Base-by-base conservation (phyloP, 306 rosid species). In the Acacia melanoxylon region DNA sequence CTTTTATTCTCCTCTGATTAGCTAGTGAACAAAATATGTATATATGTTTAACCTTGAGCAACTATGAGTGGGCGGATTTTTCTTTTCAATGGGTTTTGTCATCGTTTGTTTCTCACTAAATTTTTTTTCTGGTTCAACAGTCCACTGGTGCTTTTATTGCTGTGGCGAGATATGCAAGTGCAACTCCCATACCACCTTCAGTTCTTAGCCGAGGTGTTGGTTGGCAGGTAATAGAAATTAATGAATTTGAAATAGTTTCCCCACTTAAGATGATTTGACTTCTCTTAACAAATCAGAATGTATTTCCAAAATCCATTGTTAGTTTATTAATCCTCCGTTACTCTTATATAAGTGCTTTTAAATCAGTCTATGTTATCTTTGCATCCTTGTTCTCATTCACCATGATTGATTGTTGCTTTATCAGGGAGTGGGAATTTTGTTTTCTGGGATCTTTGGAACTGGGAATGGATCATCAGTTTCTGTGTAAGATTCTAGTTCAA, bases 121-220 rank as follows among this genome's bases (percentile, higher is more conserved):
- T 35, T 17, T 45, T 12, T 71, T 66, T 83, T 13, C 35, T 10
- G 4, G 74, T 42, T 80, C 78, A 65, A 86, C 92, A 95, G 98
- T 95, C 98, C 76, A 91, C 97, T 0, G 98, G 98, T 49, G 92
- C 89, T 58, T 91, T 92, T 80, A 88, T 93, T 72, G 98, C 98
- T 20, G 97, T 90, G 78, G 87, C 98, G 54, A 89, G 98, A 84
- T 93, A 89, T 73, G 97, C 98, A 40, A 93, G 97, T 85, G 98
- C 98, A 77, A 95, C 98, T 83, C 98, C 97, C 0, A 59, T 92
- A 69, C 98, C 98, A 5, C 97, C 98, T 71, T 89, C 97, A 71
- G 81, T 95, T 77, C 96, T 94, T 77, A 94, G 98, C 88, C 97
- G 98, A 0, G 98, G 98, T 37, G 90, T 94, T 25, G 98, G 98